These are phyloP conservation scores for Trichoderma polysporum DNA, from an alignment of 2,329 filamentous ascomycete genomes.

Conservation along the genomic window DNA sequence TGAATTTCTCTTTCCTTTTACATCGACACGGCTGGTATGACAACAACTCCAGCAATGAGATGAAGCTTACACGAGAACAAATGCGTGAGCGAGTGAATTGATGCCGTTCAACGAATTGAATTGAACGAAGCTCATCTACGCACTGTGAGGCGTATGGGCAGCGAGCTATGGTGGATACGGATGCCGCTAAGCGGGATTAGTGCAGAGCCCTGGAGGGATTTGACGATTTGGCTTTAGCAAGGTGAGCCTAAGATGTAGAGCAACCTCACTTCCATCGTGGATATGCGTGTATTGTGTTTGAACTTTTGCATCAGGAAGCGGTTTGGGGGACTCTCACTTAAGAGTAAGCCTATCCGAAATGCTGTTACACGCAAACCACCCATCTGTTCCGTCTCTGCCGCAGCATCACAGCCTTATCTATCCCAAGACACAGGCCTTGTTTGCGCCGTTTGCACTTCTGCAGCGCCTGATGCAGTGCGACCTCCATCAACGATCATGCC, in stretches of 20 bases:
- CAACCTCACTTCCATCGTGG: neutral
- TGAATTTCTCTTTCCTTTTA: neutral
- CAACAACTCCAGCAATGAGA: neutral
- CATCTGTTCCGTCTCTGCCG: neutral
- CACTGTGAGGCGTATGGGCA: neutral
- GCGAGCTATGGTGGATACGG: neutral
- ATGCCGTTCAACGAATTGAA: neutral
- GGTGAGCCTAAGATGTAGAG: neutral
- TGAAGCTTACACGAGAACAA: neutral
- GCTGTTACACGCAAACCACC: too few relatives aligned
- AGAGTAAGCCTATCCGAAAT: neutral
- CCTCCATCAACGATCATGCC: neutral
- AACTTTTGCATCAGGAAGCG: too few relatives aligned
- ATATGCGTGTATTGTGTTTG: neutral
- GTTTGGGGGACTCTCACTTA: neutral
- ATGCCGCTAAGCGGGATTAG: neutral
- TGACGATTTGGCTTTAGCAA: too few relatives aligned
- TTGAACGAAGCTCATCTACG: neutral
- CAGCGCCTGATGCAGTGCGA: slow-evolving; percentile 6
- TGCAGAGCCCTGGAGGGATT: neutral
- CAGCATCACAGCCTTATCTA: neutral
- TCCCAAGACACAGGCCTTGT: too few relatives aligned
- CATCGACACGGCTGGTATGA: neutral
- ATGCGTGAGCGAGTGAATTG: neutral
- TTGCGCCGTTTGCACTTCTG: slow-evolving; percentile 2